Conservation (phyloP, 306 rosid genomes). For the Boehmeria nivea region DNA sequence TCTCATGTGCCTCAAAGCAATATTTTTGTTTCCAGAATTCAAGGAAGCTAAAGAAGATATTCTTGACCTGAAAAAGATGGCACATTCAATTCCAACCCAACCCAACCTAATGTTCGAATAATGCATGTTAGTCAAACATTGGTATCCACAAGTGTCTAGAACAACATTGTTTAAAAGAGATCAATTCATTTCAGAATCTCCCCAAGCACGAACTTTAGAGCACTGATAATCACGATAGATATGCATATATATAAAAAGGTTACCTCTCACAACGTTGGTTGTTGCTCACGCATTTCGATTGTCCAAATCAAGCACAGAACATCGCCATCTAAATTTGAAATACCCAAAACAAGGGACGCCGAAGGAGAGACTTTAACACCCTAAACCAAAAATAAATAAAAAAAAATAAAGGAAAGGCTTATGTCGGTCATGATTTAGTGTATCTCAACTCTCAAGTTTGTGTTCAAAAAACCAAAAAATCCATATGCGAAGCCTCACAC, state of each 20-base stretch:
- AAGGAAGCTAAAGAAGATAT: slow-evolving; percentile 65
- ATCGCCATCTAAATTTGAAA: slow-evolving; percentile 62
- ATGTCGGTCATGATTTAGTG: no score
- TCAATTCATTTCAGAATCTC: not conserved
- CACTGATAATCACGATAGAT: not conserved
- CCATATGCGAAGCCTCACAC: slow-evolving; percentile 32
- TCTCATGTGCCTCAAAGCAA: slow-evolving; percentile 75
- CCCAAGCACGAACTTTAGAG: not conserved
- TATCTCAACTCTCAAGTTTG: no score
- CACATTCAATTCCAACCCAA: no score
- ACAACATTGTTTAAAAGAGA: no score
- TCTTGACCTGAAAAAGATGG: slow-evolving; percentile 46
- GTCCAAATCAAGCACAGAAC: slow-evolving; percentile 61
- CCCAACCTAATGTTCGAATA: not conserved
- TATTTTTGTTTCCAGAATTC: slow-evolving; percentile 64
- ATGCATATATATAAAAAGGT: slow-evolving; percentile 20
- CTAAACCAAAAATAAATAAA: no score
- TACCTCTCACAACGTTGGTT: slow-evolving; percentile 62
- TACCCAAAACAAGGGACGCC: slow-evolving; percentile 37
- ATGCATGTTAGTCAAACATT: no score
- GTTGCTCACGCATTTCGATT: slow-evolving; percentile 77
- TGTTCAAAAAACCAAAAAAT: no score
- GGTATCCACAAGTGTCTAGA: no score
- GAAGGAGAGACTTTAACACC: slow-evolving; percentile 76
- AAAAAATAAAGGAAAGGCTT: not conserved